These are phyloP conservation scores for Plasmopara viticola DNA, from an alignment of 352 stramenopile genomes.

Conservation along the genomic window DNA sequence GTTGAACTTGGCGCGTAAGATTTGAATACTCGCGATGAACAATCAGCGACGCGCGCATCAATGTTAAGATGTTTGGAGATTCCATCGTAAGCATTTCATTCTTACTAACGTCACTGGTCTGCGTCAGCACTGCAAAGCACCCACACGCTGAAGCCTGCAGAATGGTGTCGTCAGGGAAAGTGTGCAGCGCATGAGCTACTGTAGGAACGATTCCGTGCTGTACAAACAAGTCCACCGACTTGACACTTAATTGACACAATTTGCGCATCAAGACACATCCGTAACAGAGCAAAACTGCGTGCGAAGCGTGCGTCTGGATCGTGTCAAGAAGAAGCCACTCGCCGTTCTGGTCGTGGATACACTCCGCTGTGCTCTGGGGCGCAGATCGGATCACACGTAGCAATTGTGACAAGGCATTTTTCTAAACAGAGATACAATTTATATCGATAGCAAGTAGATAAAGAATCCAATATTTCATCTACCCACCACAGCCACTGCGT, in stretches of 20 bases:
- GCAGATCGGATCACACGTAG: too few species aligned
- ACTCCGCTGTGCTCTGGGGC: slow-evolving; percentile 20
- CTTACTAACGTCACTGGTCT: too few species aligned
- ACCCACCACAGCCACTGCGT: slow-evolving; percentile 18
- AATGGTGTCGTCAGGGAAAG: slow-evolving; percentile 23
- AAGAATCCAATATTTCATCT: too few species aligned
- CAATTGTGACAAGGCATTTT: too few species aligned
- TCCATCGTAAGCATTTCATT: too few species aligned
- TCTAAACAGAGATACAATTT: too few species aligned
- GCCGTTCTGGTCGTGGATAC: slow-evolving; percentile 47
- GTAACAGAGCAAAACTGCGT: slow-evolving; percentile 72
- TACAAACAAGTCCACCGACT: slow-evolving; percentile 58
- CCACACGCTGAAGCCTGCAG: too few species aligned
- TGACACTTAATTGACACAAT: slow-evolving; percentile 60
- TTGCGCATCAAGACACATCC: slow-evolving; percentile 72
- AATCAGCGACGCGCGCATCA: slow-evolving; percentile 43
- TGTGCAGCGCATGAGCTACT: slow-evolving; percentile 37
- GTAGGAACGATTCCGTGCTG: slow-evolving; percentile 47
- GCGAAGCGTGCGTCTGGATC: slow-evolving; percentile 45
- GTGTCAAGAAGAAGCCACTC: slow-evolving; percentile 50
- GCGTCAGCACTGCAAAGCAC: too few species aligned
- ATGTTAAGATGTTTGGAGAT: slow-evolving; percentile 28
- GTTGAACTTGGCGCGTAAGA: slow-evolving; percentile 69
- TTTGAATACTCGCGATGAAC: slow-evolving; percentile 64
- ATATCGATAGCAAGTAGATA: too few species aligned